Evolutionary conservation across 2,329 filamentous ascomycete species (phyloP).

Genomic region (Epichloe gansuensis): DNA sequence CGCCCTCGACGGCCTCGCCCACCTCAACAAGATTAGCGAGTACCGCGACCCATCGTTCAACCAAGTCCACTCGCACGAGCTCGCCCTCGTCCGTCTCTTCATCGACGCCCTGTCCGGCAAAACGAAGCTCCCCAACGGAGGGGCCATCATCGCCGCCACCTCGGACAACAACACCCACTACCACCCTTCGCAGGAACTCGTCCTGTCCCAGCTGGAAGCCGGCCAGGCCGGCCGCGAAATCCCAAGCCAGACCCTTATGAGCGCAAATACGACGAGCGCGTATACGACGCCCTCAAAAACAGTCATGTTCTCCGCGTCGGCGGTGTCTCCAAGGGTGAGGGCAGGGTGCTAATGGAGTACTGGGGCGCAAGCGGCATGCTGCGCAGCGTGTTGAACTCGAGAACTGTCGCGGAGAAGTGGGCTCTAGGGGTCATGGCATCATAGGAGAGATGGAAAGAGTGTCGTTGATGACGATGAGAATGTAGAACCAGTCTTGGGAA

Average conservation of each 20-base stretch:
- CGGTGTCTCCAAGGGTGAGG: slow-evolving; percentile 63
- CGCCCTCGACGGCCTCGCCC: slow-evolving; percentile 64
- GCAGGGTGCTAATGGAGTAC: slow-evolving; percentile 77
- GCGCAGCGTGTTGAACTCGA: slow-evolving; percentile 56
- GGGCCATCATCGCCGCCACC: slow-evolving; percentile 63
- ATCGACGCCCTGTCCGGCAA: slow-evolving; percentile 56
- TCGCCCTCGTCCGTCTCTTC: slow-evolving; percentile 65
- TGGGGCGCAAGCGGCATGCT: slow-evolving; percentile 79
- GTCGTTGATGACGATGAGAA: slow-evolving; percentile 35
- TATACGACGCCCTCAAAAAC: slow-evolving; percentile 39
- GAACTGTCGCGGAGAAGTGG: slow-evolving; percentile 70
- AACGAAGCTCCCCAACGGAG: slow-evolving; percentile 54
- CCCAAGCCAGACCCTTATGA: slow-evolving; percentile 39
- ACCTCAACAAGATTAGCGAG: slow-evolving; percentile 66
- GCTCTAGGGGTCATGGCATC: slow-evolving; percentile 68
- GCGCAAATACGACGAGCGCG: slow-evolving; percentile 44
- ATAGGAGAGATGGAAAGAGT: slow-evolving; percentile 77
- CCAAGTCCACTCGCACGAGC: slow-evolving; percentile 74
- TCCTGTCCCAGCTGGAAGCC: slow-evolving; percentile 45
- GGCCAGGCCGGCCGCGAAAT: slow-evolving; percentile 23
- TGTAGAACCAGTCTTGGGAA: slow-evolving; percentile 17
- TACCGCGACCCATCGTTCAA: slow-evolving; percentile 64
- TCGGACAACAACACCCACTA: slow-evolving; percentile 57
- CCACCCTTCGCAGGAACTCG: slow-evolving; percentile 55
- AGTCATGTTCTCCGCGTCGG: slow-evolving; percentile 45